Evolutionary conservation across 768 basidiomycete species (phyloP).

Genomic region (Cyathus striatus): DNA sequence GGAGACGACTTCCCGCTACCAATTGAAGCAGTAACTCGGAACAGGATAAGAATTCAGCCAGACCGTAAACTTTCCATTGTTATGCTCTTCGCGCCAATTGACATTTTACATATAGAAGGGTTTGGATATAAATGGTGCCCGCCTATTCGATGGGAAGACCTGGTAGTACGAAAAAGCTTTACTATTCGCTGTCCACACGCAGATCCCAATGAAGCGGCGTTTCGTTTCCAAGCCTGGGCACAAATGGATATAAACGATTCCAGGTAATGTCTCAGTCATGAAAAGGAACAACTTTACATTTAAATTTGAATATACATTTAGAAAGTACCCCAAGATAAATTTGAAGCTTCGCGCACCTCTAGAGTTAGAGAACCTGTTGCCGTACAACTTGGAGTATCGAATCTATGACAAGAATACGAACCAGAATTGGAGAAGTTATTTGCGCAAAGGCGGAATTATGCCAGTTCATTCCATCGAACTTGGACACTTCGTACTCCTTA

Average conservation of each 20-base stretch:
- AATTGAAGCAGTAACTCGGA: slow-evolving; percentile 80
- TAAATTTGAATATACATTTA: too few species aligned
- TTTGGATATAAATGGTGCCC: slow-evolving; percentile 95
- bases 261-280: too few species aligned
- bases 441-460: slow-evolving; percentile 90
- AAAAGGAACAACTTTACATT: too few species aligned
- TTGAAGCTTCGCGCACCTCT: slow-evolving; percentile 88
- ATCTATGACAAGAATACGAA: slow-evolving; percentile 94
- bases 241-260: slow-evolving; percentile 57
- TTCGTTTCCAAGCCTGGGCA: slow-evolving; percentile 91
- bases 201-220: slow-evolving; percentile 78
- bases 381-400: slow-evolving; percentile 92
- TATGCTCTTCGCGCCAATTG: background rate
- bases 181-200: slow-evolving; percentile 83
- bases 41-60: slow-evolving; percentile 82
- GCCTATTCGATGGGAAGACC: slow-evolving; percentile 85
- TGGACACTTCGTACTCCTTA: slow-evolving; percentile 83
- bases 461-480: slow-evolving; percentile 96
- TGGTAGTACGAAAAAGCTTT: slow-evolving; percentile 62
- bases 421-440: slow-evolving; percentile 91
- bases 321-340: slow-evolving; percentile 80
- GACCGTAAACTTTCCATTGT: slow-evolving; percentile 70
- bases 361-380: slow-evolving; percentile 92
- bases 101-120: slow-evolving; percentile 54
- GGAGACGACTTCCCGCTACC: slow-evolving; percentile 87